phyloP scores from a whole-genome alignment of 108 stramenopile genomes.

The Cyclotella distinguenda region DNA sequence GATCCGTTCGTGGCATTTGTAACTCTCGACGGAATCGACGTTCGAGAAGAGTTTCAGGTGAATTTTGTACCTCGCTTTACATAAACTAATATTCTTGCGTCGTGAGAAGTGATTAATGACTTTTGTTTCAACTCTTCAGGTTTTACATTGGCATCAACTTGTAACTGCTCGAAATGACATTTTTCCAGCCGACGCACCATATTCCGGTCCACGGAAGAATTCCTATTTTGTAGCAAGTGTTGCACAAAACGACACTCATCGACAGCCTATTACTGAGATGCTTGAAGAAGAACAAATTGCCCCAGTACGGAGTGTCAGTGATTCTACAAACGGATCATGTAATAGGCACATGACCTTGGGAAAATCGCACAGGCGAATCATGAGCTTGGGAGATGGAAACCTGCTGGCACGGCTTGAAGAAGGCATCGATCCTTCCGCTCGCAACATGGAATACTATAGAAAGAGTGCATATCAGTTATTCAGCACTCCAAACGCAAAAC shows the following conservation, averaged over 20 bases:
- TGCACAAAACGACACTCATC: constrained; percentile 1
- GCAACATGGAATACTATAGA: constrained; percentile 12
- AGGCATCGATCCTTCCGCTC: constrained; percentile 7
- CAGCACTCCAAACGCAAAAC: not conserved
- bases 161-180: constrained; percentile 43
- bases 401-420: constrained; percentile 14
- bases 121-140: no score
- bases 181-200: constrained; percentile 47
- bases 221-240: constrained; percentile 15
- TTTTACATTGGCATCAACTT: constrained; percentile 50
- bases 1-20: constrained; percentile 69
- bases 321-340: constrained; percentile 18
- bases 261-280: not conserved
- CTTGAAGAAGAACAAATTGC: not conserved
- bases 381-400: constrained; percentile 29
- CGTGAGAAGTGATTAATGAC: no score
- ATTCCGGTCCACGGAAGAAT: constrained; percentile 16
- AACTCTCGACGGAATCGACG: constrained; percentile 66
- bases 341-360: not conserved
- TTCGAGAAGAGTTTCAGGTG: constrained; percentile 48
- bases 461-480: constrained; percentile 30
- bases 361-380: not conserved
- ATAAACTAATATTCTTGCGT: no score
- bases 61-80: no score
- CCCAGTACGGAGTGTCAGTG: constrained; percentile 16